Percentiles rank a stretch among this genome's conserved stretches.
Conservation (phyloP, 306 rosid genomes). For the Aeschynomene evenia region DNA sequence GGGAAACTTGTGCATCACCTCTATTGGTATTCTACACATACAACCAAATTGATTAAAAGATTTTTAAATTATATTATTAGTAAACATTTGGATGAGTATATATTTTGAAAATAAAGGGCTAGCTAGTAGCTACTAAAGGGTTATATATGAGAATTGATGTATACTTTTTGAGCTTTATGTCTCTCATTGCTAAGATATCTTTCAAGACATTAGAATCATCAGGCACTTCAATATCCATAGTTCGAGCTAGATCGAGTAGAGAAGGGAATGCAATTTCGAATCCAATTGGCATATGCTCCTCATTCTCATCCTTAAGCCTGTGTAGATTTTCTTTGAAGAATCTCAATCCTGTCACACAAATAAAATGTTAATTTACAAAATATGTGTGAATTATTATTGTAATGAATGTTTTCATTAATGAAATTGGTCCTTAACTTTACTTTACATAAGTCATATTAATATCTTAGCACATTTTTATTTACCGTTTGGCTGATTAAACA, state of each 20-base stretch:
- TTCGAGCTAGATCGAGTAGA: conserved; percentile 51
- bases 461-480: too few species aligned
- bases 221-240: conserved; percentile 48
- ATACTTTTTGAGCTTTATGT: conserved; percentile 65
- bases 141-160: neutral
- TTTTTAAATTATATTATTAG: too few species aligned
- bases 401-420: too few species aligned
- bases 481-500: too few species aligned
- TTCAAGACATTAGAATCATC: conserved; percentile 47
- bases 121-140: too few species aligned
- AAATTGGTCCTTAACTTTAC: too few species aligned
- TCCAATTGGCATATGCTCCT: conserved; percentile 75
- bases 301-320: conserved; percentile 59
- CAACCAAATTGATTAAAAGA: too few species aligned
- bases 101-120: neutral
- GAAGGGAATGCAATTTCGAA: conserved; percentile 85
- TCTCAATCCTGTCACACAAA: conserved; percentile 42
- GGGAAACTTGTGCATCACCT: conserved; percentile 63
- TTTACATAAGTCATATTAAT: too few species aligned
- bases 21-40: conserved; percentile 70
- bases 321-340: conserved; percentile 50
- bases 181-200: conserved; percentile 52
- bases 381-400: too few species aligned
- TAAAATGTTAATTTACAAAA: too few species aligned
- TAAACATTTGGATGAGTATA: too few species aligned